Evolutionary conservation across 345 rosid genomes (phyloP), one percentile per base, ranked within the genome.

Genomic region (Rhodamnia rubescens): DNA sequence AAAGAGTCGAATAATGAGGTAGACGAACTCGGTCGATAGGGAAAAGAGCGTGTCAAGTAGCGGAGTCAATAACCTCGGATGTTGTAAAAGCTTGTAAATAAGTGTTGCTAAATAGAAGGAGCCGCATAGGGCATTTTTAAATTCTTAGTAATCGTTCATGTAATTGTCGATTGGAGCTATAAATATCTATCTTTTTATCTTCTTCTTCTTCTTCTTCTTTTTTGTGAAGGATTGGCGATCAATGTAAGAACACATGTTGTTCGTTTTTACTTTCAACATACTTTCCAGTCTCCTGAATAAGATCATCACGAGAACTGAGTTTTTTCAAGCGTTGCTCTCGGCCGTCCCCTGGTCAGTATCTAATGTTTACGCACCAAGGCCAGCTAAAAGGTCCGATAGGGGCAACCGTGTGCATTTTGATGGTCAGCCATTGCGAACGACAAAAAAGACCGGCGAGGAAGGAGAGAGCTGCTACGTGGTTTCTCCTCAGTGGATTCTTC

Each of bases 1-100:
- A 8, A 64, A 29, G 4, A 29, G 11, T 29, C 3, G 5, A 29
- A 15, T 29, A 29, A 64, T 64, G 11, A 29, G 27, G 21, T 29
- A 15, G 74, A 61, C 2, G 22, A 29, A 64, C 42, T 29, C 1
- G 0, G 0, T 29, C 74, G 20, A 27, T 59, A 0, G 20, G 2
- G 7, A 59, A 14, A 29, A 15, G 42, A 29, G 75, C 44, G 15
- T 22, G 32, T 15, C 1, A 15, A 0, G 44, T 29, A 29, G 22
- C 6, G 0, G 5, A 64, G 42, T 64, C 75, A 64, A 64, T 29
- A 64, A 64, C 75, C 21, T 64, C 18, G 10, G 10, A 15, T 29
- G 11, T n/a, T 12, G 74, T 59, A 12, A 29, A 11, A 1, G 1
- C 7, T 0, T 7, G 74, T 29, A 29, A 20, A 61, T 7, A 29